Percentiles rank a stretch among this genome's conserved stretches.
Conservation (phyloP, 352 stramenopile species). For the Phytophthora capsici region DNA sequence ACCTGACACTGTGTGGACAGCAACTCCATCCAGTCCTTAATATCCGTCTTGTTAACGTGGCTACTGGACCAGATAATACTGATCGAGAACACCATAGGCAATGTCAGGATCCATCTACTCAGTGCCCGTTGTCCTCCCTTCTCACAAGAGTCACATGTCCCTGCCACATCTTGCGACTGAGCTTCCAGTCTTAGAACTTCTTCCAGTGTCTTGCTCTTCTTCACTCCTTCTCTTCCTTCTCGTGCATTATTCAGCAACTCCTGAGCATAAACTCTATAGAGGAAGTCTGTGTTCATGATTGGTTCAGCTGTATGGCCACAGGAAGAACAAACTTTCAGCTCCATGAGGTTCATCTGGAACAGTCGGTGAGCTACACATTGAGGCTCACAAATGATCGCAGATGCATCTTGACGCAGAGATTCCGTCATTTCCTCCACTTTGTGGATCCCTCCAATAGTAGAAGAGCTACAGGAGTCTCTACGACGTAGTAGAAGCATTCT, state of each 20-base stretch:
- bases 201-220: slow-evolving; percentile 52
- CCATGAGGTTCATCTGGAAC: slow-evolving; percentile 90
- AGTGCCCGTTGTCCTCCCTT: slow-evolving; percentile 49
- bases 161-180: slow-evolving; percentile 50
- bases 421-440: slow-evolving; percentile 53
- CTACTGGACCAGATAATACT: slow-evolving; percentile 86
- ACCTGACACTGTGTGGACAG: slow-evolving; percentile 55
- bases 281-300: slow-evolving; percentile 85
- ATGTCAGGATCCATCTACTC: slow-evolving; percentile 79
- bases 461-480: background rate
- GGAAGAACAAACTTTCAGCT: slow-evolving; percentile 66
- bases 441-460: slow-evolving; percentile 3
- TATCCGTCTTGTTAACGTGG: slow-evolving; percentile 67
- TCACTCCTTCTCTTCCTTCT: slow-evolving; percentile 1
- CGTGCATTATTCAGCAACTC: slow-evolving; percentile 51
- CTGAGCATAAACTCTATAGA: slow-evolving; percentile 85
- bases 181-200: slow-evolving; percentile 64
- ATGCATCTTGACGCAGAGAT: slow-evolving; percentile 61
- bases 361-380: slow-evolving; percentile 83
- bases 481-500: slow-evolving; percentile 67
- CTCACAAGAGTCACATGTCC: slow-evolving; percentile 64
- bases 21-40: slow-evolving; percentile 76
- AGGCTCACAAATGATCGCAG: slow-evolving; percentile 75
- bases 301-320: slow-evolving; percentile 76
- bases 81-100: slow-evolving; percentile 87